These are phyloP conservation scores for Saksenaea oblongispora DNA, from an alignment of 371 early-diverging fungal genomes.

Conservation along the genomic window DNA sequence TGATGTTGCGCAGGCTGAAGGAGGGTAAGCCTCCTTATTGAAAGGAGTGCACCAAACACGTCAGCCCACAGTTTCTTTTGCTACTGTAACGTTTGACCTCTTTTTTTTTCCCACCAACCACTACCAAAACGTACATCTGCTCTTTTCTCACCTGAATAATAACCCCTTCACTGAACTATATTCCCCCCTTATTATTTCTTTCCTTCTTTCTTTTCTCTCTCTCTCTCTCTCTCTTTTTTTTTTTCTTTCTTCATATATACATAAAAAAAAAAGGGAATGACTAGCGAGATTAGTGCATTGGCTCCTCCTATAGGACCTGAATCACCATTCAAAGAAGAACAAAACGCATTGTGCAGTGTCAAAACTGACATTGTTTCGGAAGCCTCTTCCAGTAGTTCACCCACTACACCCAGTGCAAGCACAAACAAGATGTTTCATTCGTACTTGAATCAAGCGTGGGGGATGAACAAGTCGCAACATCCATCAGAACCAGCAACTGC, in stretches of 20 bases:
- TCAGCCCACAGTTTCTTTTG: conserved; percentile 6
- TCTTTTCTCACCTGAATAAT: neutral
- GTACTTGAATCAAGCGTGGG: neutral
- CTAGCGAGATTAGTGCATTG: neutral
- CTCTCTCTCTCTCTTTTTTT: neutral
- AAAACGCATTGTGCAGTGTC: neutral
- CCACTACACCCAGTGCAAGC: neutral
- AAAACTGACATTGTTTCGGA: conserved; percentile 4
- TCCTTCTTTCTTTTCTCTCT: neutral
- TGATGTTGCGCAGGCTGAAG: neutral
- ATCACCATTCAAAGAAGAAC: conserved; percentile 4
- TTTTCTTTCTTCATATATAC: neutral
- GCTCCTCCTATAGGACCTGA: neutral
- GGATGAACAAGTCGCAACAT: neutral
- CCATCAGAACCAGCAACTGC: neutral
- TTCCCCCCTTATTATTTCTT: neutral
- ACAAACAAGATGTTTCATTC: conserved; percentile 1
- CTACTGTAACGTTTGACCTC: neutral
- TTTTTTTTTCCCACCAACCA: neutral
- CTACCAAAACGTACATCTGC: neutral
- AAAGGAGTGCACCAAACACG: conserved; percentile 6
- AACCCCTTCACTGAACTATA: neutral
- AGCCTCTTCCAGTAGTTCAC: neutral
- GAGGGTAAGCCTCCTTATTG: neutral
- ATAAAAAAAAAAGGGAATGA: neutral